phyloP scores from a whole-genome alignment of 129 eudicot genomes.

The Heracleum sosnowskyi region DNA sequence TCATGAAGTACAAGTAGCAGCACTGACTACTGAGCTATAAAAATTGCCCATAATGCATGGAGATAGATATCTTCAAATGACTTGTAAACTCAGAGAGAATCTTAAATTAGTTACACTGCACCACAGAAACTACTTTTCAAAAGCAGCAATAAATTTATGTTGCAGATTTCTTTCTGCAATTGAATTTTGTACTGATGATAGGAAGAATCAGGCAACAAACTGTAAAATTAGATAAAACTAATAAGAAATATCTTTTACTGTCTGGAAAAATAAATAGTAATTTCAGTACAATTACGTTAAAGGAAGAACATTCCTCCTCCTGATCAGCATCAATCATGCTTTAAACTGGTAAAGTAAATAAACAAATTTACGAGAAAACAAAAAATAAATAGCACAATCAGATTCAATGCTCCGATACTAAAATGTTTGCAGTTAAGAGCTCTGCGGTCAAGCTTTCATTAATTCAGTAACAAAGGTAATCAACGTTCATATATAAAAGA shows the following conservation, averaged over 20 bases:
- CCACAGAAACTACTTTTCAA: neutral
- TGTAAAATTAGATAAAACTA: neutral
- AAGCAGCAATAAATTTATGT: neutral
- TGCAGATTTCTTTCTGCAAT: neutral
- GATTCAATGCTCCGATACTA: neutral
- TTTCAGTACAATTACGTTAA: neutral
- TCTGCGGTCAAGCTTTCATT: neutral
- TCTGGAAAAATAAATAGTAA: neutral
- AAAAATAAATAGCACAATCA: neutral
- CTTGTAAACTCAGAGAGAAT: neutral
- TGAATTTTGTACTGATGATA: neutral
- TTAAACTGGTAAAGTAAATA: neutral
- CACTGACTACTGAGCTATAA: neutral
- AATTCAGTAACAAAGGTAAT: neutral
- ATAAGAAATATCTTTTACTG: neutral
- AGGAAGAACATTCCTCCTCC: neutral
- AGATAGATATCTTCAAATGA: conserved; percentile 4
- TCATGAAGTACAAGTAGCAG: conserved; percentile 12
- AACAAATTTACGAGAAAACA: neutral
- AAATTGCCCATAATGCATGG: conserved; percentile 7
- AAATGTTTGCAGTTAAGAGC: neutral
- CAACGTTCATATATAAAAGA: neutral
- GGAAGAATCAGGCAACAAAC: neutral
- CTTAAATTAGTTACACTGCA: neutral
- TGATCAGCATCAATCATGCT: neutral